Base-by-base conservation (phyloP, 495 filamentous ascomycete genomes). In the Penicillium maclennaniae region DNA sequence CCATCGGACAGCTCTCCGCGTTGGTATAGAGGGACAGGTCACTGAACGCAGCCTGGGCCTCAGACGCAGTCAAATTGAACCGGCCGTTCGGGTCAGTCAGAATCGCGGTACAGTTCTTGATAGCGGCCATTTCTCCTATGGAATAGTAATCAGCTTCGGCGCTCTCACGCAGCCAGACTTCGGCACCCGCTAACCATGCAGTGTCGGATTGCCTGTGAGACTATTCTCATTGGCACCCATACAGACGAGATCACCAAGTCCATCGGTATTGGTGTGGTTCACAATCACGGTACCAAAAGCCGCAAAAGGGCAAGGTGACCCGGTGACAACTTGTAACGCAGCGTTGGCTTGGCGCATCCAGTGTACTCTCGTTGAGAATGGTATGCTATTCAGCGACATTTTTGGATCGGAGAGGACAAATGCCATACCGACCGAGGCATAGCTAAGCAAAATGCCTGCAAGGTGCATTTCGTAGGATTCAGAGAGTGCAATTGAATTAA, bases 1-100 rank as follows among this genome's bases (percentile, higher is more conserved):
- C 69, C 74, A 82, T 83, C 7, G 78, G 77, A 61, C 80, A 83
- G 48, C 72, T 74, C 56, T 82, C 78, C 6, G 73, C 78, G 60
- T 78, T 82, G 7, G 79, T 83, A 63, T 83, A 83, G 5, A 82
- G 62, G 8, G 70, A 68, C 16, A 83, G 55, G 31, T 72, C 49
- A n/a, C 56, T 40, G 47, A 76, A 81, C 16, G 78, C 79, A 19
- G 55, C 65, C 10, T 70, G 43, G 0, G 73, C 69, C 47, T 69
- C 71, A 16, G 65, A 41, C 0, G 72, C 52, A 6, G 47, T 68
- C 15, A 82, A 59, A 10, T 68, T 72, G 58, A 76, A 80, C 0
- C 58, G 59, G 0, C 76, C 78, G 3, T 55, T 25, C 0, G 73
- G 69, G 52, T 74, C 70, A 1, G 70, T 73, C 0, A 83, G 67